These are phyloP conservation scores for Aspergillus olivimuriae DNA, from an alignment of 495 filamentous ascomycete genomes.

Conservation along the genomic window DNA sequence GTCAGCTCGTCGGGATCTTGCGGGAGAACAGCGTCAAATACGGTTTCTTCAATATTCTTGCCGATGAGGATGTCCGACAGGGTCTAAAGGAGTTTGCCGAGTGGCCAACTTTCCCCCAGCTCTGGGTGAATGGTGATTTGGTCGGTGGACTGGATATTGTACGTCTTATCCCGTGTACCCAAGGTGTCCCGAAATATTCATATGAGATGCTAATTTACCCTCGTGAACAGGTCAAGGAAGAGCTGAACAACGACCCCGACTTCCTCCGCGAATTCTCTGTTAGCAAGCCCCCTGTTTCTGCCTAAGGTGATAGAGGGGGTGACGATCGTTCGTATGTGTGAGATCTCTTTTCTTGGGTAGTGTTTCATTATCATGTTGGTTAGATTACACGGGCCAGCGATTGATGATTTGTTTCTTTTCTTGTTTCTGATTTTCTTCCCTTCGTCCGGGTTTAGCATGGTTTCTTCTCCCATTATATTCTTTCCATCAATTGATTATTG, in stretches of 20 bases:
- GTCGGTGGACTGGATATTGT: slow-evolving; percentile 97
- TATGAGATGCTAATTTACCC: slow-evolving; percentile 10
- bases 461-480: too few species aligned
- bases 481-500: background rate
- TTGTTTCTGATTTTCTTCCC: too few species aligned
- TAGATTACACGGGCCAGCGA: background rate
- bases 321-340: background rate
- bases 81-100: slow-evolving; percentile 92
- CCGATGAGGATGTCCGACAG: slow-evolving; percentile 95
- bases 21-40: slow-evolving; percentile 88
- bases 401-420: background rate
- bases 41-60: slow-evolving; percentile 97
- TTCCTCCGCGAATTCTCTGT: slow-evolving; percentile 67
- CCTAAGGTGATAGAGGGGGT: slow-evolving; percentile 9
- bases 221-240: slow-evolving; percentile 66
- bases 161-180: slow-evolving; percentile 31
- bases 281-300: slow-evolving; percentile 25
- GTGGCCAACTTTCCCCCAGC: slow-evolving; percentile 94
- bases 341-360: too few species aligned
- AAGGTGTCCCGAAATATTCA: too few species aligned
- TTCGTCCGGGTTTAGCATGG: background rate
- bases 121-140: slow-evolving; percentile 76
- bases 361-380: background rate
- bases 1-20: slow-evolving; percentile 77
- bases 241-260: slow-evolving; percentile 61